A percentile compares a stretch with the other conserved stretches of the same genome.
These are phyloP conservation scores for Agaricus sinodeliciosus DNA, from an alignment of 768 basidiomycete species.

Conservation along the genomic window DNA sequence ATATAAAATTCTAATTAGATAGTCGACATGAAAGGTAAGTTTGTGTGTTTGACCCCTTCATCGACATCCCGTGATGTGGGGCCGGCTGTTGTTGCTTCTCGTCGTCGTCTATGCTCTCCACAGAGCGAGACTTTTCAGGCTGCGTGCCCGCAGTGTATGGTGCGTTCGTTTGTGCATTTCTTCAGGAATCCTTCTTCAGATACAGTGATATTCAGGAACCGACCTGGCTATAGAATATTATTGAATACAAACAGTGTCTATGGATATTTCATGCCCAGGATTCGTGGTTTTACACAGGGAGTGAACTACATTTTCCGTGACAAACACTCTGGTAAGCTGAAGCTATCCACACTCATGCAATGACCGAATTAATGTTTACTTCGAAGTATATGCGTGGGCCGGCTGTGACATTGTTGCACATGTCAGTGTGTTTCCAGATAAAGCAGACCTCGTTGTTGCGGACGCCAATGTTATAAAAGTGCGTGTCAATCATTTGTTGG, in stretches of 20 bases:
- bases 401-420: constrained; percentile 7
- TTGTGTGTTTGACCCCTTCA: neutral
- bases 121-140: neutral
- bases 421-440: constrained; percentile 13
- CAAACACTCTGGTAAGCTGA: neutral
- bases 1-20: no score
- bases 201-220: constrained; percentile 1
- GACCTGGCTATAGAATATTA: constrained; percentile 1
- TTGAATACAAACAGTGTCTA: neutral
- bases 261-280: neutral
- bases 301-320: constrained; percentile 1
- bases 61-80: no score
- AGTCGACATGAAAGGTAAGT: neutral
- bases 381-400: constrained; percentile 1
- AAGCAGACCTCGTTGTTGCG: constrained; percentile 24
- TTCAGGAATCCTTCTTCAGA: neutral
- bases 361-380: neutral
- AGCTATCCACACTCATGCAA: neutral
- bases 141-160: neutral
- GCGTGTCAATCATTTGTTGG: neutral
- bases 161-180: neutral
- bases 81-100: neutral
- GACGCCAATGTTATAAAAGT: constrained; percentile 37
- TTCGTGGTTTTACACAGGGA: neutral
- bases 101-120: constrained; percentile 1